Conservation (phyloP, 2,329 filamentous ascomycete species). For the Elsinoe perseae region DNA sequence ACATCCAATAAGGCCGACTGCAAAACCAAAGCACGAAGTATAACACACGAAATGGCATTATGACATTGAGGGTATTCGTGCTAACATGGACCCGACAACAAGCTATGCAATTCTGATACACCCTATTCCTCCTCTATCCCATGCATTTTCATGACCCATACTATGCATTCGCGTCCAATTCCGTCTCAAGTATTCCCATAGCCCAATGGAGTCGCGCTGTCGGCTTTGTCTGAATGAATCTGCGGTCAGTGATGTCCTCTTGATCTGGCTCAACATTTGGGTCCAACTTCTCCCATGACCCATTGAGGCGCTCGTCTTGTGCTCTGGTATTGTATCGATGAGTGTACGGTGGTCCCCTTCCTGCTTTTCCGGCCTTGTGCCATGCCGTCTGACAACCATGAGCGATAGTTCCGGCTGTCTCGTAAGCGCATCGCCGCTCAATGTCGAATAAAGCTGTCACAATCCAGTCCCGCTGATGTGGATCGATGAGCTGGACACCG, state of each 20-base stretch:
- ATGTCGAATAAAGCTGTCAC: constrained; percentile 68
- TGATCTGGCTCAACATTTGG: constrained; percentile 23
- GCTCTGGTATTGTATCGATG: constrained; percentile 29
- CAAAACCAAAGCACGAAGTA: no score
- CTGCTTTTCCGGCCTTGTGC: constrained; percentile 64
- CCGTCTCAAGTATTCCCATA: constrained; percentile 68
- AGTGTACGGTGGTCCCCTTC: constrained; percentile 67
- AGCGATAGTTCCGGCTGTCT: constrained; percentile 72
- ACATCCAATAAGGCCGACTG: no score
- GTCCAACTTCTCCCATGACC: constrained; percentile 26
- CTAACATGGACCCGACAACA: background rate
- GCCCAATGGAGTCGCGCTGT: constrained; percentile 64
- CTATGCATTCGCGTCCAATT: constrained; percentile 52
- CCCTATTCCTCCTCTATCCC: background rate
- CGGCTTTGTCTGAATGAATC: constrained; percentile 54
- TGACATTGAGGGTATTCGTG: constrained; percentile 4
- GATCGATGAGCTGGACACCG: constrained; percentile 67
- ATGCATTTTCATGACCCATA: constrained; percentile 4
- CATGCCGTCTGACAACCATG: constrained; percentile 78
- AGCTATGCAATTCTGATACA: background rate
- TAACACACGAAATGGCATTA: background rate
- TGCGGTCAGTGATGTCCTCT: constrained; percentile 36
- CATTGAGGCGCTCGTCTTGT: constrained; percentile 28
- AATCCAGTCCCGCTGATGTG: constrained; percentile 68
- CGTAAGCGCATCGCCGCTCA: constrained; percentile 76